Conservation (phyloP, 2,329 filamentous ascomycete species). For the Alternaria ethzedia region DNA sequence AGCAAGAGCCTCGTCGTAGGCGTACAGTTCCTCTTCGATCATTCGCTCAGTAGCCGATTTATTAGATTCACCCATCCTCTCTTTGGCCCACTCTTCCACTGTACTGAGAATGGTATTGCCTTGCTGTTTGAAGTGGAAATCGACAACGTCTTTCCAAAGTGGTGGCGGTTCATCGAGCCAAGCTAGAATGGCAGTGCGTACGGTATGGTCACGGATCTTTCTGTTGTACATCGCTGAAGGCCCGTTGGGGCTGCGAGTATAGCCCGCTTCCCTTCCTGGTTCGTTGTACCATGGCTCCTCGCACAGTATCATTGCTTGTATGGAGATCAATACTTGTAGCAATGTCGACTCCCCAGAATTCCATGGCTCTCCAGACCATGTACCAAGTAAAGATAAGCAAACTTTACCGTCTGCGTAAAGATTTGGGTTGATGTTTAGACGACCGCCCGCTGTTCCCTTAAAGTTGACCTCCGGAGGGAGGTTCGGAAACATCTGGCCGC, state of each 20-base stretch:
- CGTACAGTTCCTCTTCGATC: not conserved
- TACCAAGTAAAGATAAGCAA: constrained; percentile 30
- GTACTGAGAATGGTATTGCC: constrained; percentile 31
- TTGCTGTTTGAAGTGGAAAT: constrained; percentile 35
- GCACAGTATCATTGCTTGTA: constrained; percentile 65
- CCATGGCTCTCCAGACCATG: constrained; percentile 58
- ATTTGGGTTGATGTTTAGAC: constrained; percentile 58
- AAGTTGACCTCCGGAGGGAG: constrained; percentile 53
- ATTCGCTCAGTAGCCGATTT: not conserved
- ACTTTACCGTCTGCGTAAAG: constrained; percentile 57
- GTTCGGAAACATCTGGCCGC: constrained; percentile 51
- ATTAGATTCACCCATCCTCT: not conserved
- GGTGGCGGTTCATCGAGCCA: constrained; percentile 34
- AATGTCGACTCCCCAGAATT: constrained; percentile 56
- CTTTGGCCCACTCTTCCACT: constrained; percentile 26
- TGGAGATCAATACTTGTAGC: constrained; percentile 61
- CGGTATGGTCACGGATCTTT: constrained; percentile 30
- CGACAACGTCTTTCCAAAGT: constrained; percentile 34
- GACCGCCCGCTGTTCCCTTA: constrained; percentile 54
- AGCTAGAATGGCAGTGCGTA: constrained; percentile 41
- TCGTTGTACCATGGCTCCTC: constrained; percentile 63
- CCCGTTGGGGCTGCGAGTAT: not conserved
- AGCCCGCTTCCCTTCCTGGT: constrained; percentile 48
- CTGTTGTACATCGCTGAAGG: constrained; percentile 38
- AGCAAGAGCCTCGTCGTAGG: not conserved